phyloP scores from a whole-genome alignment of 163 green algal genomes.

The Chlorella variabilis region DNA sequence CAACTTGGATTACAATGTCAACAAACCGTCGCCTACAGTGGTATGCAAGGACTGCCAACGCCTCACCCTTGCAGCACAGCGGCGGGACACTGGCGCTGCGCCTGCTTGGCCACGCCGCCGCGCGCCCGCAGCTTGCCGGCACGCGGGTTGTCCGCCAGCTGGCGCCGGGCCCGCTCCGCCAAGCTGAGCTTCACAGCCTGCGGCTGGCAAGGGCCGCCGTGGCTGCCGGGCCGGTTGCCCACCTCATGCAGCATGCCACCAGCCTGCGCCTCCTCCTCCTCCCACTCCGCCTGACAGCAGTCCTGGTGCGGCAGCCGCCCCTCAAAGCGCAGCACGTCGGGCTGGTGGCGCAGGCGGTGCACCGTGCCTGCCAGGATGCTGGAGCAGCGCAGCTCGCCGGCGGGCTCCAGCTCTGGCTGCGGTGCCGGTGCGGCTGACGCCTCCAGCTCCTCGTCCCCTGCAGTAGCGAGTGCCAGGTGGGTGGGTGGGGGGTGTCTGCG shows the following conservation, averaged over 20 bases:
- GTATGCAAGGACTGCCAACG: no score
- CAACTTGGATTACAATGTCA: no score
- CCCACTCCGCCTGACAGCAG: no score
- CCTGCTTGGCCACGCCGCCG: not conserved
- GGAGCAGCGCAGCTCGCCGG: slow-evolving; percentile 11
- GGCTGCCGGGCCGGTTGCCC: not conserved
- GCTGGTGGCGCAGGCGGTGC: not conserved
- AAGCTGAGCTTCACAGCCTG: slow-evolving; percentile 5
- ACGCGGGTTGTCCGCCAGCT: not conserved
- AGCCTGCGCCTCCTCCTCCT: no score
- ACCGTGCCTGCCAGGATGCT: slow-evolving; percentile 5
- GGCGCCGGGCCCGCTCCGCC: slow-evolving; percentile 6
- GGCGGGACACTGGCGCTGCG: no score
- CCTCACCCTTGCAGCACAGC: no score
- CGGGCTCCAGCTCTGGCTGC: no score
- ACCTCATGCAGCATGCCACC: not conserved
- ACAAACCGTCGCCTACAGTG: no score
- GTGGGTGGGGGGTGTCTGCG: no score
- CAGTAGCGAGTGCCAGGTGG: not conserved
- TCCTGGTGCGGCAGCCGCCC: slow-evolving; percentile 4
- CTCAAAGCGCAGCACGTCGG: not conserved
- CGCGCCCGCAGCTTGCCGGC: not conserved
- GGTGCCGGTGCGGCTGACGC: not conserved
- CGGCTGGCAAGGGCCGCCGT: not conserved
- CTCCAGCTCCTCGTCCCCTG: not conserved